Base-by-base conservation (phyloP, 2,329 filamentous ascomycete genomes). In the Fusarium equiseti region DNA sequence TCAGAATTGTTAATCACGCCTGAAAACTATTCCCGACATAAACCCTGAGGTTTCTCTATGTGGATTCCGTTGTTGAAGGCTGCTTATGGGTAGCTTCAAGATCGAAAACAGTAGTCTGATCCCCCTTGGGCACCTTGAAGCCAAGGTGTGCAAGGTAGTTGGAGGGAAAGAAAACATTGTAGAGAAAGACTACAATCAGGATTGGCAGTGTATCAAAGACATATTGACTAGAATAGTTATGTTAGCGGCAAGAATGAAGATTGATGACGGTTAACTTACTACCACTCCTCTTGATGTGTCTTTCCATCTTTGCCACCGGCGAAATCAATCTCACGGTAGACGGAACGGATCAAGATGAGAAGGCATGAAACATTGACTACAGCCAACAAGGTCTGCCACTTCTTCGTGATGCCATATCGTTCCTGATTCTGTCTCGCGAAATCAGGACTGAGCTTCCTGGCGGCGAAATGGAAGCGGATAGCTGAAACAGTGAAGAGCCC, bases 401-500 rank as follows among this genome's bases (percentile, higher is more conserved):
- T 43, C 24, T 56, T 60, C 2, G 24, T 8, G 24, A 74, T 69
- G 1, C 67, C 71, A 3, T 72, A 22, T 44, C 63, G 66, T 8
- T 46, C 31, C 51, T 66, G 61, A 18, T 72, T 74, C 20, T 57
- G 44, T 5, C 40, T 58, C 8, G 57, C 71, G 29, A 72, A 73
- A 8, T 72, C 57, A 2, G 51, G 31, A 4, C 51, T 59, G 5
- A 75, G 26, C 1, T 35, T 48, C 20, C 63, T 61, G 2, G 81
- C 83, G 7, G 80, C 82, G 56, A 84, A 83, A 66, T 85, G 82
- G 70, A 86, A 86, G 9, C 84, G 80, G 5, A 80, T 75, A 1
- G 83, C 83, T 8, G 84, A 75, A 27, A 86, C 59, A 7, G 78
- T 79, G 59, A 86, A 86, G 5, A 86, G 74, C 1, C 83, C 83